phyloP scores from a whole-genome alignment of 2,329 filamentous ascomycete species.

The Colletotrichum zoysiae region DNA sequence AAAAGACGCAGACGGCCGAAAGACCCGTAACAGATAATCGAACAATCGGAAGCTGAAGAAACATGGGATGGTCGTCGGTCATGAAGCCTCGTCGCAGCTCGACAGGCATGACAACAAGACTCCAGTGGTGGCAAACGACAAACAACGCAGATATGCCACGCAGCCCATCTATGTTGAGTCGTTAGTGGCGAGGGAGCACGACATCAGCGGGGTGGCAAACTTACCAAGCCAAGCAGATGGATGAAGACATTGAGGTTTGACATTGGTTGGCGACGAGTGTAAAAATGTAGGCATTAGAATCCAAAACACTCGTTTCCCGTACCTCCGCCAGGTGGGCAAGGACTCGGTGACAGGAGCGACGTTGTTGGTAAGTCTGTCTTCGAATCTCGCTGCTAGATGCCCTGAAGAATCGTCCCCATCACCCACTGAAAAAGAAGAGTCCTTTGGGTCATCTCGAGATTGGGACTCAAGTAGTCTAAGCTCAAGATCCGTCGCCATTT shows the following conservation, averaged over 20 bases:
- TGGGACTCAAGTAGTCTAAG: not conserved
- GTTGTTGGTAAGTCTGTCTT: not conserved
- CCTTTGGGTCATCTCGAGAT: not conserved
- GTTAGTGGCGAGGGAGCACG: not conserved
- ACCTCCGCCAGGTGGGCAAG: not conserved
- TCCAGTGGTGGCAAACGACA: conserved; percentile 71
- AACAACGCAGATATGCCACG: conserved; percentile 76
- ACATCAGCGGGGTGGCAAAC: not conserved
- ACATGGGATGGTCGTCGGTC: conserved; percentile 55
- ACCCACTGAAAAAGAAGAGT: not conserved
- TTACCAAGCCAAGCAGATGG: conserved; percentile 17
- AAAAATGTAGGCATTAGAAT: not conserved
- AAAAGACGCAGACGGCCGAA: conserved; percentile 71
- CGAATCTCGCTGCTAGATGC: not conserved
- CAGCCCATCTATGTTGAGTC: conserved; percentile 63
- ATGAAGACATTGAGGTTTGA: conserved; percentile 33
- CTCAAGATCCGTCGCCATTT: not conserved
- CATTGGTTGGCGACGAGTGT: not conserved
- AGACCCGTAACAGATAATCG: conserved; percentile 67
- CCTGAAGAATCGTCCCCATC: not conserved
- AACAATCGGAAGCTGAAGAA: conserved; percentile 66
- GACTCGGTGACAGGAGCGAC: not conserved
- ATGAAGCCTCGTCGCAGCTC: conserved; percentile 23
- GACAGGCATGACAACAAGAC: conserved; percentile 15
- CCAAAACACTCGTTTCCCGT: not conserved